phyloP scores from a whole-genome alignment of 1,284 basidiomycete genomes.

The Exobasidium rhododendri region DNA sequence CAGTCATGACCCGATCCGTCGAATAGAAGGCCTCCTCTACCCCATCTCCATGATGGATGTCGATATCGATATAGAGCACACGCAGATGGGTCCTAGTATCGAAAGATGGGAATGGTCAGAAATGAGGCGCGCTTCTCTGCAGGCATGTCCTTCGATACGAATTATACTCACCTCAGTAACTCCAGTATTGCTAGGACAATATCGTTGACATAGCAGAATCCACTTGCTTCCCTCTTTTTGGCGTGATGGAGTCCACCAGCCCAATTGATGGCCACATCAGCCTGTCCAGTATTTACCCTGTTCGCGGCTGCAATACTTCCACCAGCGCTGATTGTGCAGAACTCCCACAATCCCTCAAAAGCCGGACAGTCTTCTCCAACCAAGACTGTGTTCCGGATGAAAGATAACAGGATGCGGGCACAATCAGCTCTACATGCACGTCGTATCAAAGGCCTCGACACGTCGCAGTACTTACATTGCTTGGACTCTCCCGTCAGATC shows the following conservation, averaged over 20 bases:
- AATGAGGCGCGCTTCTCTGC: too few species aligned
- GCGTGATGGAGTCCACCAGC: conserved; percentile 96
- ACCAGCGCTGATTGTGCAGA: conserved; percentile 92
- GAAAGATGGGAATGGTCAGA: background rate
- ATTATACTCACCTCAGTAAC: conserved; percentile 70
- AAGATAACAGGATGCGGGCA: too few species aligned
- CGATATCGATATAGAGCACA: conserved; percentile 95
- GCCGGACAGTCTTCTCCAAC: conserved; percentile 89
- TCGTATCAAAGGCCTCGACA: background rate
- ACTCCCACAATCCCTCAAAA: conserved; percentile 95
- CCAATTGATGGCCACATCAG: conserved; percentile 98
- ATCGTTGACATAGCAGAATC: conserved; percentile 94
- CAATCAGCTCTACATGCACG: too few species aligned
- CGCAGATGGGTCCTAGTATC: conserved; percentile 65
- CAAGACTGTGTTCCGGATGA: conserved; percentile 34
- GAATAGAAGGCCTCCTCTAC: conserved; percentile 99
- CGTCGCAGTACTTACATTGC: conserved; percentile 26
- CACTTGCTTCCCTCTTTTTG: conserved; percentile 92
- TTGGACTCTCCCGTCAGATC: conserved; percentile 71
- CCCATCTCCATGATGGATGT: conserved; percentile 96
- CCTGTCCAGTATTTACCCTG: conserved; percentile 72
- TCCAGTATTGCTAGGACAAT: conserved; percentile 89
- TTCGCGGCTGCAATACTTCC: conserved; percentile 77
- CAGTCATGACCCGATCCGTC: conserved; percentile 95
- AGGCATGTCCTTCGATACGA: too few species aligned